Evolutionary conservation across 1,284 basidiomycete species (phyloP).

Genomic region (Mycena citricolor): DNA sequence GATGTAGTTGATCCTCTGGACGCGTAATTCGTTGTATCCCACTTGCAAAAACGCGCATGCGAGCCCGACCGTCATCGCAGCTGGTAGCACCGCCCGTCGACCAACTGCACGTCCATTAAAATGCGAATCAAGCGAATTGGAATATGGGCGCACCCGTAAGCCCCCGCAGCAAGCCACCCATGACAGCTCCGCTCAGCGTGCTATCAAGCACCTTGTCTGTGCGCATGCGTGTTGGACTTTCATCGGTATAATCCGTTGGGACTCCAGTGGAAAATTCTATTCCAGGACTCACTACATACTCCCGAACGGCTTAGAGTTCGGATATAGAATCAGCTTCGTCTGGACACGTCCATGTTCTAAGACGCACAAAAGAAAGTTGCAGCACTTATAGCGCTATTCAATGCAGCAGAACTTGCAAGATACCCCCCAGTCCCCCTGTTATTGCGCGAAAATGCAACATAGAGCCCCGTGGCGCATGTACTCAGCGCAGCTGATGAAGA

Average conservation of each 20-base stretch:
- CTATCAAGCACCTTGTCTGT: slow-evolving; percentile 60
- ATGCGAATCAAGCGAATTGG: neutral
- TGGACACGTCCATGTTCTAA: neutral
- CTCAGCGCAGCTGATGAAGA: slow-evolving; percentile 48
- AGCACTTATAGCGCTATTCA: slow-evolving; percentile 68
- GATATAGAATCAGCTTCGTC: neutral
- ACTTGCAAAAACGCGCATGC: slow-evolving; percentile 60
- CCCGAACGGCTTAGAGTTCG: slow-evolving; percentile 54
- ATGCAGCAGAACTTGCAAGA: slow-evolving; percentile 50
- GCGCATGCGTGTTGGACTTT: slow-evolving; percentile 35
- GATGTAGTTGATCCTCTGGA: slow-evolving; percentile 56
- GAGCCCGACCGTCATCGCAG: slow-evolving; percentile 52
- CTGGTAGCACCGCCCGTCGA: slow-evolving; percentile 42
- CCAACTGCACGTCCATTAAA: slow-evolving; percentile 34
- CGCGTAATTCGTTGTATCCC: slow-evolving; percentile 60
- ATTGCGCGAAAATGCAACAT: slow-evolving; percentile 48
- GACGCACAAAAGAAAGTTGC: slow-evolving; percentile 70
- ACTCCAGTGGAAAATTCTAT: slow-evolving; percentile 45
- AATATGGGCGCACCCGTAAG: slow-evolving; percentile 36
- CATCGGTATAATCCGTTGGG: slow-evolving; percentile 32
- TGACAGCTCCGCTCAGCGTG: slow-evolving; percentile 58
- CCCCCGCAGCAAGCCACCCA: slow-evolving; percentile 51
- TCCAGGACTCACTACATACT: slow-evolving; percentile 64
- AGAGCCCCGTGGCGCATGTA: slow-evolving; percentile 52
- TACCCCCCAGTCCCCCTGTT: slow-evolving; percentile 40